Conservation (phyloP, 108 stramenopile species). For the Cyclotella distinguenda region DNA sequence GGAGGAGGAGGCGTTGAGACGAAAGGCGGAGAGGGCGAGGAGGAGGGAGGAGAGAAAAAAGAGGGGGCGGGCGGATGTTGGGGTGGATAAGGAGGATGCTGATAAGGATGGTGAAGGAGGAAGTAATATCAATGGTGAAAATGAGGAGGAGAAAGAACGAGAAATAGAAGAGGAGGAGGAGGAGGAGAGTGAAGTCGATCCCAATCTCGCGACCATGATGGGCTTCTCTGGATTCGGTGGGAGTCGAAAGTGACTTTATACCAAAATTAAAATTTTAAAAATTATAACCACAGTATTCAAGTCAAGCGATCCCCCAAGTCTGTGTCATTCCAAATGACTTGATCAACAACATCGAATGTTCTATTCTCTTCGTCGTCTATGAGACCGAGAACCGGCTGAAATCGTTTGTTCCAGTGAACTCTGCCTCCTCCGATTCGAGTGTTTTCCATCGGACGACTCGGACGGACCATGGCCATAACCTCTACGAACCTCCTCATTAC, state of each 20-base stretch:
- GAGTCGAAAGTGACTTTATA: conserved; percentile 23
- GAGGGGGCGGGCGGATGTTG: conserved; percentile 40
- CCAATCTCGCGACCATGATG: conserved; percentile 93
- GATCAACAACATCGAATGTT: too few relatives aligned
- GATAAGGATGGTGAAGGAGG: neutral
- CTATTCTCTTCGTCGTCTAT: too few relatives aligned
- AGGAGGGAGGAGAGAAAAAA: conserved; percentile 70
- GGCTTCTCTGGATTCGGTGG: conserved; percentile 91
- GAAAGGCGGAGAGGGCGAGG: conserved; percentile 69
- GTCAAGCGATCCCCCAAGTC: too few relatives aligned
- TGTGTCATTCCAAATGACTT: too few relatives aligned
- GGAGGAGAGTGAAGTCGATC: conserved; percentile 65
- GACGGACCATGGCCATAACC: too few relatives aligned
- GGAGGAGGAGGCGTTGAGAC: conserved; percentile 62
- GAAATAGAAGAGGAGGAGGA: conserved; percentile 65
- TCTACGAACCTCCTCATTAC: too few relatives aligned
- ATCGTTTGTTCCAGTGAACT: too few relatives aligned
- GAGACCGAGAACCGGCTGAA: too few relatives aligned
- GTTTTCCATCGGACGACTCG: too few relatives aligned
- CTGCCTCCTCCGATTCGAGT: too few relatives aligned
- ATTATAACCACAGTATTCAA: too few relatives aligned
- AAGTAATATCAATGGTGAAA: conserved; percentile 10
- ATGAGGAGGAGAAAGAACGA: conserved; percentile 32
- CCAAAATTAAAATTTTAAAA: too few relatives aligned
- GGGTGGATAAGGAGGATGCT: neutral